phyloP scores from a whole-genome alignment of 805 yeast species.

The Candida tibetensis region DNA sequence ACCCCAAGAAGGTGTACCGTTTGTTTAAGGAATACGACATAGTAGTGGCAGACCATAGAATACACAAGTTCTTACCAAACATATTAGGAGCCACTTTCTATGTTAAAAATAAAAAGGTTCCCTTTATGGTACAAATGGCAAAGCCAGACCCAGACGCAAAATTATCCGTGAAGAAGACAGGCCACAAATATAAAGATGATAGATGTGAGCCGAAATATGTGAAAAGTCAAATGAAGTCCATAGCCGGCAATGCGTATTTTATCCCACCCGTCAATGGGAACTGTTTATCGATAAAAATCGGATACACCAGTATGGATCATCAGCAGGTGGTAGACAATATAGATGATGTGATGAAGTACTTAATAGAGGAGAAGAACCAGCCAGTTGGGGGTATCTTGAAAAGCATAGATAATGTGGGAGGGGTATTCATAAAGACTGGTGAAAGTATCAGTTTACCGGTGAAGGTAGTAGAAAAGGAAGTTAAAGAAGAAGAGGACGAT shows the following conservation, averaged over 20 bases:
- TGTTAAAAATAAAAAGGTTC: constrained; percentile 62
- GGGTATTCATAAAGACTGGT: constrained; percentile 60
- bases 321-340: constrained; percentile 50
- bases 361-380: constrained; percentile 41
- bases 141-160: constrained; percentile 33
- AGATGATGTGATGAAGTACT: constrained; percentile 47
- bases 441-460: constrained; percentile 68
- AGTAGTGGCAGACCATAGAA: constrained; percentile 66
- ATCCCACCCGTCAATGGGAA: constrained; percentile 60
- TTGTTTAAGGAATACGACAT: constrained; percentile 62
- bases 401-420: constrained; percentile 43
- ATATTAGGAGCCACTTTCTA: constrained; percentile 61
- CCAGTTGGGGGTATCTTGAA: constrained; percentile 62
- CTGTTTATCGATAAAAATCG: constrained; percentile 58
- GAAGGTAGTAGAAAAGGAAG: constrained; percentile 7
- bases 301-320: constrained; percentile 47
- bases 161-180: constrained; percentile 29
- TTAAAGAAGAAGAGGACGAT: constrained; percentile 16
- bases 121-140: constrained; percentile 64
- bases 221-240: constrained; percentile 59
- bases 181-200: constrained; percentile 50
- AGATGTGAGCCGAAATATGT: constrained; percentile 66
- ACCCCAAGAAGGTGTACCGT: constrained; percentile 45
- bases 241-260: constrained; percentile 60
- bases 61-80: constrained; percentile 57